Conservation (phyloP, 2,329 filamentous ascomycete species). For the Clonostachys chloroleuca region DNA sequence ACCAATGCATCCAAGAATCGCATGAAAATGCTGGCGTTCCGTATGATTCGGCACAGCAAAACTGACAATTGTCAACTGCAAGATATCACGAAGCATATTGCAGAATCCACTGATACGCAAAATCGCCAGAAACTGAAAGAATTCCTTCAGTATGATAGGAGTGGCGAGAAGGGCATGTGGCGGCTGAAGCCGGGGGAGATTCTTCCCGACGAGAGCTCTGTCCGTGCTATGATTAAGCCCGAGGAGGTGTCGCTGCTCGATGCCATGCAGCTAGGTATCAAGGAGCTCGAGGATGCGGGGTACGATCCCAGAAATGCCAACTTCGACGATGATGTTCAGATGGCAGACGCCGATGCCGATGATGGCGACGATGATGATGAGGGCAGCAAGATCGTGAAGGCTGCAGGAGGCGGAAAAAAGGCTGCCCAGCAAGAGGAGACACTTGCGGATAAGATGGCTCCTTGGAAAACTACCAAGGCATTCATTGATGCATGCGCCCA, state of each 20-base stretch:
- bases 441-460: constrained; percentile 83
- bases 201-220: constrained; percentile 73
- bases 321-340: constrained; percentile 60
- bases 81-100: constrained; percentile 89
- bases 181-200: constrained; percentile 67
- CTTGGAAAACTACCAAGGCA: constrained; percentile 95
- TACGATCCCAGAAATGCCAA: constrained; percentile 64
- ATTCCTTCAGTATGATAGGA: constrained; percentile 87
- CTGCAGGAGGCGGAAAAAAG: constrained; percentile 34
- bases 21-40: constrained; percentile 92
- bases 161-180: constrained; percentile 74
- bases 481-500: constrained; percentile 91
- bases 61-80: constrained; percentile 66
- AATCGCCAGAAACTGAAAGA: constrained; percentile 97
- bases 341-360: constrained; percentile 59
- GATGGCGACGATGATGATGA: constrained; percentile 42
- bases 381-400: constrained; percentile 19
- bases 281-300: constrained; percentile 86
- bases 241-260: constrained; percentile 94
- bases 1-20: constrained; percentile 97
- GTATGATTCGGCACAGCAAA: constrained; percentile 75
- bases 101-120: constrained; percentile 89
- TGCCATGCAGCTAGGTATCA: constrained; percentile 92
- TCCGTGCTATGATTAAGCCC: constrained; percentile 86
- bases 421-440: constrained; percentile 58